Percentiles rank a stretch among this genome's conserved stretches.
These are phyloP conservation scores for Cercospora sojina DNA, from an alignment of 2,329 filamentous ascomycete genomes.

Conservation along the genomic window DNA sequence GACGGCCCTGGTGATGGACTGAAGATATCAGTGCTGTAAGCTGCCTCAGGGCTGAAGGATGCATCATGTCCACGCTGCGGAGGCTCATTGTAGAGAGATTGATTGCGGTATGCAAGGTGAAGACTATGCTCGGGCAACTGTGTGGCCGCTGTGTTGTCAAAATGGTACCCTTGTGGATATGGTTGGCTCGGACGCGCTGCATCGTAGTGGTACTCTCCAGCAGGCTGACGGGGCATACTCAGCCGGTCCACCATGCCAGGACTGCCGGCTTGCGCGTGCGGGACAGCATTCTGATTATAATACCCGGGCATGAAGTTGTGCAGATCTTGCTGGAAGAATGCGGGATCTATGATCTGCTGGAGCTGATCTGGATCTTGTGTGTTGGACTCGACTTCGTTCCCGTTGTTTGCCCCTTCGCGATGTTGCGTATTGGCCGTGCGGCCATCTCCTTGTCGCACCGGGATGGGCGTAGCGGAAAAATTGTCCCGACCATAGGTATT, in stretches of 20 bases:
- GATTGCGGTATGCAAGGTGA: slow-evolving; percentile 5
- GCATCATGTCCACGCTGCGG: not conserved
- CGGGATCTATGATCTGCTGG: not conserved
- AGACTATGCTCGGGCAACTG: slow-evolving; percentile 8
- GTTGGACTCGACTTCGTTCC: not conserved
- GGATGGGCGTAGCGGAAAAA: not conserved
- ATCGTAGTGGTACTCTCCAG: not conserved
- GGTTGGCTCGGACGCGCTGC: not conserved
- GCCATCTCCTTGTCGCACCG: not conserved
- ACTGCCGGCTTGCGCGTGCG: not conserved
- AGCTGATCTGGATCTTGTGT: slow-evolving; percentile 2
- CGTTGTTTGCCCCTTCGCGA: not conserved
- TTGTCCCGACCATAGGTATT: not conserved
- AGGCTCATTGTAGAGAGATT: not conserved
- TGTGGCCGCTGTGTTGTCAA: not conserved
- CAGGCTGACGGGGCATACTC: not conserved
- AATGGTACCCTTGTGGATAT: slow-evolving; percentile 1
- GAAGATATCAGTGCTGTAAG: slow-evolving; percentile 5
- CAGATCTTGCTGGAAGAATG: slow-evolving; percentile 3
- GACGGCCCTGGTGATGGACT: slow-evolving; percentile 6
- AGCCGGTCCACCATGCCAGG: not conserved
- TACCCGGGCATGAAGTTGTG: not conserved
- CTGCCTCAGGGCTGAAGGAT: not conserved
- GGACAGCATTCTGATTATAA: not conserved
- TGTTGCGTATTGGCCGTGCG: not conserved